Base-by-base conservation (phyloP, 73 alveolate species). In the Tetrahymena malaccensis region DNA sequence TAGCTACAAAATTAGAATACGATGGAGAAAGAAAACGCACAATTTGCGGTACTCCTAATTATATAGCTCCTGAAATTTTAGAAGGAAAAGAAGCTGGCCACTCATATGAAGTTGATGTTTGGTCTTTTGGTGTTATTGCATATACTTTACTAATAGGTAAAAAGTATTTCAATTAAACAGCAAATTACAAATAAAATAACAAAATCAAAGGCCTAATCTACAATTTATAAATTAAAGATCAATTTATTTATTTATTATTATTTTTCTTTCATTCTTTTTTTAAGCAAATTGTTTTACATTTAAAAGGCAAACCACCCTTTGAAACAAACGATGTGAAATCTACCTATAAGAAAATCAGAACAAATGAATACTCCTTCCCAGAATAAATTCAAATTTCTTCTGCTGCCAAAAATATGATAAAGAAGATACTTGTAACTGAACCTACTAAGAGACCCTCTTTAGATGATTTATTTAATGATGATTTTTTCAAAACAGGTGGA, bases 31-130 rank as follows among this genome's bases (percentile, higher is more conserved):
- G 98, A 96, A 98, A 97, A 96, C 95, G 99, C 35, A 98, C 99
- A 2, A 98, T 98, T 19, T 98, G 99, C 95, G 99, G 99, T 11
- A 98, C 99, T 34, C 99, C 99, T 7, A 98, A 98, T 96, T 98
- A 98, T 85, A 98, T 98, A 31, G 99, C 99, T 34, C 99, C 99
- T 5, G 99, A 98, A 96, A 96, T 98, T 1, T 85, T 98, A 25
- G 99, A 98, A 95, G 98, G 98, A 3, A 98, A 98, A 95, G 89
- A 70, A n/a, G 84, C 96, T 34, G 99, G 99, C 8, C 99, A 98
- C 93, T 97, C 99, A 35, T 98, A 96, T 95, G 99, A 98, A 94
- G 99, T 98, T 4, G 99, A 98, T 95, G 96, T 98, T 9, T 98
- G 99, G 99, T 96, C 98, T 12, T 96, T 98, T 43, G 99, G 99